Base-by-base conservation (phyloP, 257 asterid genomes). In the Fraxinus quadrangulata region DNA sequence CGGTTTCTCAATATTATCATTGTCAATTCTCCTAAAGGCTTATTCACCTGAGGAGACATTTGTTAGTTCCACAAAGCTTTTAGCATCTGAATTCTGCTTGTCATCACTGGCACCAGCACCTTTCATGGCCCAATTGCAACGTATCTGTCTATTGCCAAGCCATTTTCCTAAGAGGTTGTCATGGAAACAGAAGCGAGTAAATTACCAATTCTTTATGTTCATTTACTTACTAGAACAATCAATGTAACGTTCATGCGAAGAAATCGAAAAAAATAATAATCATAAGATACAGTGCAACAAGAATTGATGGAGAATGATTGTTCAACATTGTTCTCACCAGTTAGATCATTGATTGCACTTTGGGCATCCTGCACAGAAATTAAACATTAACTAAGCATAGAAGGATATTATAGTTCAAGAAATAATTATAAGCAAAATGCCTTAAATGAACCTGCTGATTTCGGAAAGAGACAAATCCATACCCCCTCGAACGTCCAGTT, bases 51-150 rank as follows among this genome's bases (percentile, higher is more conserved):
- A 87, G 75, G 92, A 79, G 71, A 94, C 97, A 86, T 86, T 85
- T 73, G 97, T 89, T 78, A 92, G 88, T 79, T 94, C 99, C 81
- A 94, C 94, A 40, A 91, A 90, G 84, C 94, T 91, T 90, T 92
- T 94, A 72, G 90, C 84, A 80, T 94, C 99, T 63, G 96, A 88
- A 81, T 54, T 92, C 85, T 79, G 96, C 78, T 91, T 90, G 76
- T 92, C 97, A 71, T 94, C 99, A 51, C 89, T 89, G 81, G 86
- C 68, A 47, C 83, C 91, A 51, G 95, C 97, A 85, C 99, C 97
- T 87, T 94, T 94, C 1, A 97, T 77, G 68, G 87, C 85, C 86
- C 91, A 87, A 74, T 87, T 87, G 70, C 91, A 87, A 28, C 91
- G 91, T 54, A 87, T 87, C 84, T 85, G 91, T 77, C 91, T 83